These are phyloP conservation scores for Toxicodendron radicans DNA, from an alignment of 345 rosid species.

Conservation along the genomic window DNA sequence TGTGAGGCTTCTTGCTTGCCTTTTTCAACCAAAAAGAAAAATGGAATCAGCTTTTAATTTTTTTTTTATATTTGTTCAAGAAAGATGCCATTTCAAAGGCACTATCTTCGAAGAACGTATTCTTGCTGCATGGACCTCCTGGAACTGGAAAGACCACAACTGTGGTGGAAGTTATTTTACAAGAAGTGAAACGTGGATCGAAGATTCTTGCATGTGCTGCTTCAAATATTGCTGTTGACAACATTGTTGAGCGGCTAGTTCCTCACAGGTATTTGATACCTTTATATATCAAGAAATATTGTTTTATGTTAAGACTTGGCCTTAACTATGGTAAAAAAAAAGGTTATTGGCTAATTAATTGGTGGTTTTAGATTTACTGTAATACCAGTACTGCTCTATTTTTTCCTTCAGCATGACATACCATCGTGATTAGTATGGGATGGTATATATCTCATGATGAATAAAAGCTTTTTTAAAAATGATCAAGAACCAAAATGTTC, in stretches of 20 bases:
- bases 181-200: slow-evolving; percentile 94
- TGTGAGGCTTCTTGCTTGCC: slow-evolving; percentile 5
- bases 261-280: slow-evolving; percentile 63
- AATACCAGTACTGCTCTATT: not conserved
- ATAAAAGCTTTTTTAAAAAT: not conserved
- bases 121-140: slow-evolving; percentile 96
- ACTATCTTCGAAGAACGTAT: slow-evolving; percentile 78
- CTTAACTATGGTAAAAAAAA: not conserved
- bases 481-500: not conserved
- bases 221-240: slow-evolving; percentile 97
- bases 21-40: slow-evolving; percentile 12
- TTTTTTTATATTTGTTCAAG: slow-evolving; percentile 38
- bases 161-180: slow-evolving; percentile 87
- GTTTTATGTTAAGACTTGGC: slow-evolving; percentile 4
- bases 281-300: not conserved
- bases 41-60: slow-evolving; percentile 8
- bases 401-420: not conserved
- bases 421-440: not conserved
- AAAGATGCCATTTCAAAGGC: slow-evolving; percentile 85
- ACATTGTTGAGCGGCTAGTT: slow-evolving; percentile 93
- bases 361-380: not conserved
- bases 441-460: not conserved
- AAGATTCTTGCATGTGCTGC: slow-evolving; percentile 98
- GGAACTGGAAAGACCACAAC: slow-evolving; percentile 99
- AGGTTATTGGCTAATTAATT: not conserved